These are phyloP conservation scores for Vitis rupestris DNA, from an alignment of 164 flowering plant genomes.

Conservation along the genomic window DNA sequence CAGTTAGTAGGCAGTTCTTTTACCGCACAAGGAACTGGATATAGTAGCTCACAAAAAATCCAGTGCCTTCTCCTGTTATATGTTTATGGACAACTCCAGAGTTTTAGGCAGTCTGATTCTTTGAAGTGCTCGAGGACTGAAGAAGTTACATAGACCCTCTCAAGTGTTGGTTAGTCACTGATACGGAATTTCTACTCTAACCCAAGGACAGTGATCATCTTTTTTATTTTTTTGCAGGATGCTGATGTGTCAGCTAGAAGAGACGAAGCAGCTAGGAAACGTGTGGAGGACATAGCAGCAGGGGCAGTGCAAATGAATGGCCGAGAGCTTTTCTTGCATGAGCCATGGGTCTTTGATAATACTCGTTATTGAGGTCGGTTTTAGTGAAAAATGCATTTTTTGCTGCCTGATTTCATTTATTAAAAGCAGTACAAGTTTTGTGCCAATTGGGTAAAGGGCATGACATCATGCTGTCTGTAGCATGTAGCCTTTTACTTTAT, in stretches of 20 bases:
- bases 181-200: background rate
- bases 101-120: too few relatives aligned
- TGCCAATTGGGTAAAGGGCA: too few relatives aligned
- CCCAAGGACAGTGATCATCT: background rate
- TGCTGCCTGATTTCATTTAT: background rate
- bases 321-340: constrained; percentile 74
- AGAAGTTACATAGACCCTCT: background rate
- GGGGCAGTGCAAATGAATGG: constrained; percentile 79
- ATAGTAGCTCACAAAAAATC: too few relatives aligned
- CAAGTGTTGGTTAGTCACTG: background rate
- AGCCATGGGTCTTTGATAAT: constrained; percentile 82
- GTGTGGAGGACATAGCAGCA: constrained; percentile 68
- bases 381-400: background rate
- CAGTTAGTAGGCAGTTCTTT: too few relatives aligned
- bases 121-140: too few relatives aligned
- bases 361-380: constrained; percentile 32
- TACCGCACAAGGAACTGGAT: too few relatives aligned
- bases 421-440: too few relatives aligned
- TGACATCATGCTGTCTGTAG: too few relatives aligned
- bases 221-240: constrained; percentile 40
- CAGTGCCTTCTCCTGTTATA: too few relatives aligned
- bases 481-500: too few relatives aligned
- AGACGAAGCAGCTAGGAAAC: constrained; percentile 69
- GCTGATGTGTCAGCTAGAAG: constrained; percentile 56
- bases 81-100: too few relatives aligned